These are phyloP conservation scores for Boletus eberwhitei DNA, from an alignment of 768 basidiomycete genomes.

Conservation along the genomic window DNA sequence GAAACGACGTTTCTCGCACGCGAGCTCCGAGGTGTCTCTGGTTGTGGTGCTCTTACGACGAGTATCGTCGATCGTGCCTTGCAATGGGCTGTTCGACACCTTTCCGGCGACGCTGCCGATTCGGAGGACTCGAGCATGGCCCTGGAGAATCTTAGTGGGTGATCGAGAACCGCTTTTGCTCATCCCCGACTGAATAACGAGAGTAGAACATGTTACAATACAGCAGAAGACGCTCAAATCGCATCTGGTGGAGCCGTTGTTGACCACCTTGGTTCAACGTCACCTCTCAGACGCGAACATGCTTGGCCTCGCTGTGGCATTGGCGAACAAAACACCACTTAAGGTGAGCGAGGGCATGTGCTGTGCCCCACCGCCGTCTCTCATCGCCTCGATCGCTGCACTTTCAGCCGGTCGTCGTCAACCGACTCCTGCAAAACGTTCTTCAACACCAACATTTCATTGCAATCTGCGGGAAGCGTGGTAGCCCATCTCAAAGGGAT, in stretches of 20 bases:
- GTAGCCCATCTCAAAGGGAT: conserved; percentile 35
- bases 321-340: conserved; percentile 44
- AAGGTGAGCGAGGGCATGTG: conserved; percentile 50
- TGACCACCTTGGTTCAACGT: conserved; percentile 60
- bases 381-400: neutral
- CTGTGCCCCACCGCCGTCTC: neutral
- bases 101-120: conserved; percentile 35
- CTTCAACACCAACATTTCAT: conserved; percentile 67
- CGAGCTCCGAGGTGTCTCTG: conserved; percentile 22
- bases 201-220: conserved; percentile 12
- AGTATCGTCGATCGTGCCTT: conserved; percentile 44
- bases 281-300: conserved; percentile 44
- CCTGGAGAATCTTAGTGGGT: conserved; percentile 41
- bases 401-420: conserved; percentile 61
- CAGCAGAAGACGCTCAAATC: conserved; percentile 35
- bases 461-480: conserved; percentile 36
- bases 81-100: conserved; percentile 50
- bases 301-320: conserved; percentile 41
- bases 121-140: conserved; percentile 19
- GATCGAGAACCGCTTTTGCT: neutral
- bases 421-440: conserved; percentile 72
- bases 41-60: conserved; percentile 25
- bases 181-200: neutral
- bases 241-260: conserved; percentile 67
- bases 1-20: conserved; percentile 35